Percentiles rank a stretch among this genome's conserved stretches.
These are phyloP conservation scores for Ganoderma lucidum DNA, from an alignment of 1,284 basidiomycete genomes.

Conservation along the genomic window DNA sequence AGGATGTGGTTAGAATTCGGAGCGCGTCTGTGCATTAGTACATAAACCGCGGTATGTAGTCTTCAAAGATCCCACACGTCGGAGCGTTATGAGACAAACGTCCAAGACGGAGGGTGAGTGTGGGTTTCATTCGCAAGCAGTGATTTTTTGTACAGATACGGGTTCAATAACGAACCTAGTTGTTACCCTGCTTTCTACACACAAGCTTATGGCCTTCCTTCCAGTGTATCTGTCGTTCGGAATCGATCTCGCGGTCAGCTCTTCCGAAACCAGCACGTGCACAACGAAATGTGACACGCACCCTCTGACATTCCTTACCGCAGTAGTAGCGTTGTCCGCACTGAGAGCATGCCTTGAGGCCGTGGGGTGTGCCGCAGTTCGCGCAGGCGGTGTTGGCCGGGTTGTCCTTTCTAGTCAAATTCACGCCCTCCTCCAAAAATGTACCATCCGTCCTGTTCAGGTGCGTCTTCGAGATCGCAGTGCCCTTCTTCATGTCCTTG, in stretches of 20 bases:
- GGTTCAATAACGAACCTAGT: background rate
- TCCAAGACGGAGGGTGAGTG: too few species aligned
- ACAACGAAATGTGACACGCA: background rate
- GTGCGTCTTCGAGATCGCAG: constrained; percentile 12
- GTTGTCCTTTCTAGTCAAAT: constrained; percentile 10
- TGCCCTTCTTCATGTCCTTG: constrained; percentile 16
- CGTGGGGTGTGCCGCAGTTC: constrained; percentile 19
- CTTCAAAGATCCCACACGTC: too few species aligned
- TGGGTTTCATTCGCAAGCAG: background rate
- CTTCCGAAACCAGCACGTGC: background rate
- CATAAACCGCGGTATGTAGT: too few species aligned
- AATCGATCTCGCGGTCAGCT: background rate
- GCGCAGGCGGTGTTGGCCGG: constrained; percentile 19
- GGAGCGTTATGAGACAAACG: too few species aligned
- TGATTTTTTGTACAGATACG: background rate
- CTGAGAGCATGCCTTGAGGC: constrained; percentile 16
- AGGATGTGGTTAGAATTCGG: too few species aligned
- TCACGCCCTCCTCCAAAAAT: constrained; percentile 16
- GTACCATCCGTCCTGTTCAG: background rate
- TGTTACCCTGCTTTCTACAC: background rate
- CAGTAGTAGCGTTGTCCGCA: constrained; percentile 20
- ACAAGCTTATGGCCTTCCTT: constrained; percentile 4
- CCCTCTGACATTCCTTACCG: constrained; percentile 13
- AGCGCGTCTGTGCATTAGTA: too few species aligned
- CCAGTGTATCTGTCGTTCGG: background rate